Conservation (phyloP, 331 rosid species). For the Spiraea crenata region DNA sequence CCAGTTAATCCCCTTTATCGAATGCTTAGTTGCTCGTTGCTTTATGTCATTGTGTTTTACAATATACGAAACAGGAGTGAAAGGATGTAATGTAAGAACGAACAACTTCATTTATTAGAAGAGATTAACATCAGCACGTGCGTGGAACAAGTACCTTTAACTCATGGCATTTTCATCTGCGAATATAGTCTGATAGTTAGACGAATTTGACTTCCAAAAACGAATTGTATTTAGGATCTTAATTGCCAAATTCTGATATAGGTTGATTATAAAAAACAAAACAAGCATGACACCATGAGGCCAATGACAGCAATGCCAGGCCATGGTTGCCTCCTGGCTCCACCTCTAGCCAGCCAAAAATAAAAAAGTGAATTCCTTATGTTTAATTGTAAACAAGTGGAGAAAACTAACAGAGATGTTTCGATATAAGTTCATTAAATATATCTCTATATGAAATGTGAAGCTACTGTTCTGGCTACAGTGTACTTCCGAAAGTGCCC, state of each 20-base stretch:
- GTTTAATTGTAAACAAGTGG: neutral
- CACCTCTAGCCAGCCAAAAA: neutral
- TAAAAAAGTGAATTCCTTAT: neutral
- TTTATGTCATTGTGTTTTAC: too few species aligned
- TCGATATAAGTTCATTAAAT: too few species aligned
- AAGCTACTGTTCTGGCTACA: too few species aligned
- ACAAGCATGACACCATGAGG: too few species aligned
- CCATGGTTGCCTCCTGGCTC: neutral
- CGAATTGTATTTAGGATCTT: neutral
- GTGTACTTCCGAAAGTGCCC: too few species aligned
- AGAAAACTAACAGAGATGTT: neutral
- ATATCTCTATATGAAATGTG: too few species aligned
- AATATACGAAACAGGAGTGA: neutral
- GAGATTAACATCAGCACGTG: slow-evolving; percentile 9
- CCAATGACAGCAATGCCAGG: neutral
- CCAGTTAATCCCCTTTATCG: too few species aligned
- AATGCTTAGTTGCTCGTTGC: too few species aligned
- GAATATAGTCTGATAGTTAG: neutral
- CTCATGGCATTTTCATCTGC: slow-evolving; percentile 1
- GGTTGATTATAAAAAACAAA: too few species aligned
- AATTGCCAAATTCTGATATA: neutral
- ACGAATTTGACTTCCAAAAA: slow-evolving; percentile 1
- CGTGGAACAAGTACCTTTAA: neutral
- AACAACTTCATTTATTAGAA: neutral
- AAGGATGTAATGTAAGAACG: neutral